Conservation (phyloP, 2,329 filamentous ascomycete genomes). For the Cladophialophora immunda region DNA sequence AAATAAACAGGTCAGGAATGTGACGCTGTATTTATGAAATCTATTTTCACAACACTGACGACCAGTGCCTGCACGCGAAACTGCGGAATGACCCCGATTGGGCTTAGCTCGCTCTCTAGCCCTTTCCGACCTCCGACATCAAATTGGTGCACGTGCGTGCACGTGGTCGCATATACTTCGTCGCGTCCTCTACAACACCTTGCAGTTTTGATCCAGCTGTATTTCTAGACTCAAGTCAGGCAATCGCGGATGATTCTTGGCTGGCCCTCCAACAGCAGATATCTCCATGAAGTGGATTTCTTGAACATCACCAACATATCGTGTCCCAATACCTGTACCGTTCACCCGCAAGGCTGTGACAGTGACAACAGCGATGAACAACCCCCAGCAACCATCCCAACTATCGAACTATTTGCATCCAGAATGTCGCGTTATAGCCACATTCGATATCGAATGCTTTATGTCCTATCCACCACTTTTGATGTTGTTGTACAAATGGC, state of each 20-base stretch:
- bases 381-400: neutral
- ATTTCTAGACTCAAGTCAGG: neutral
- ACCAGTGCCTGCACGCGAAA: too few species aligned
- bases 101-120: constrained; percentile 1
- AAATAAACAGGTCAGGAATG: too few species aligned
- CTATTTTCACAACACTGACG: too few species aligned
- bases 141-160: neutral
- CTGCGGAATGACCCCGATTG: neutral
- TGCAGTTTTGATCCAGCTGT: neutral
- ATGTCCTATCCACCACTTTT: neutral
- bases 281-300: neutral
- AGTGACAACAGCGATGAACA: neutral
- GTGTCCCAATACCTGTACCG: too few species aligned
- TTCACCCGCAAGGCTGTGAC: neutral
- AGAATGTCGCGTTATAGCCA: neutral
- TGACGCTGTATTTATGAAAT: too few species aligned
- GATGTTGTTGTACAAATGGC: neutral
- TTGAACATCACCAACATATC: too few species aligned
- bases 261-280: too few species aligned
- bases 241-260: too few species aligned
- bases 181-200: neutral
- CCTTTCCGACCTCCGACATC: neutral
- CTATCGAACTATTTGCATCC: too few species aligned
- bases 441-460: neutral
- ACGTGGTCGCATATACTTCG: neutral